phyloP scores from a whole-genome alignment of 1,284 basidiomycete genomes.

The Ustilago hordei region DNA sequence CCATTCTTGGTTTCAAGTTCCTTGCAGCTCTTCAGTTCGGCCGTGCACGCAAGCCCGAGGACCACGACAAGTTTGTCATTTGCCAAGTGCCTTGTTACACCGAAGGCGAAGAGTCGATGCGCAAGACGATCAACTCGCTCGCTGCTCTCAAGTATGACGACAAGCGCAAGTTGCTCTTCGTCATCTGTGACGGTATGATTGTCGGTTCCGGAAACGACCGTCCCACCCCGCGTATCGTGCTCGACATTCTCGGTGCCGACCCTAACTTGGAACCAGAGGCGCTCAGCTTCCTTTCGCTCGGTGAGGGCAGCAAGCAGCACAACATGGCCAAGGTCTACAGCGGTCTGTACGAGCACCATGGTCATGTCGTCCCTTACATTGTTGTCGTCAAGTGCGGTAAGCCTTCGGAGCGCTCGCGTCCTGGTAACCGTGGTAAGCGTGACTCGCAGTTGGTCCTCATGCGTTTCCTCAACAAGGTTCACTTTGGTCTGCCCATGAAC shows the following conservation, averaged over 20 bases:
- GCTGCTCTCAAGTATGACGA: constrained; percentile 96
- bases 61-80: constrained; percentile 98
- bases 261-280: constrained; percentile 93
- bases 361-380: constrained; percentile 95
- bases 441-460: constrained; percentile 96
- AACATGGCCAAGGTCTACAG: constrained; percentile 99
- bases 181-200: constrained; percentile 99
- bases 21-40: constrained; percentile 91
- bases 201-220: constrained; percentile 87
- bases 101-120: constrained; percentile 88
- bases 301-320: constrained; percentile 94
- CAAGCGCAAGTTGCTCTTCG: constrained; percentile 92
- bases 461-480: constrained; percentile 98
- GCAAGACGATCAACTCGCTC: constrained; percentile 91
- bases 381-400: constrained; percentile 98
- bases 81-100: constrained; percentile 99
- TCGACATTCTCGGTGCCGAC: constrained; percentile 95
- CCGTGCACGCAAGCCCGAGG: constrained; percentile 85
- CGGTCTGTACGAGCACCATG: constrained; percentile 90
- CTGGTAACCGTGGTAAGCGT: constrained; percentile 79
- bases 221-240: constrained; percentile 79
- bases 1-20: constrained; percentile 98
- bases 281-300: constrained; percentile 90
- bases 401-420: constrained; percentile 89
- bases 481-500: constrained; percentile 96